phyloP scores from a whole-genome alignment of 164 flowering plant species.

The Piper betle region DNA sequence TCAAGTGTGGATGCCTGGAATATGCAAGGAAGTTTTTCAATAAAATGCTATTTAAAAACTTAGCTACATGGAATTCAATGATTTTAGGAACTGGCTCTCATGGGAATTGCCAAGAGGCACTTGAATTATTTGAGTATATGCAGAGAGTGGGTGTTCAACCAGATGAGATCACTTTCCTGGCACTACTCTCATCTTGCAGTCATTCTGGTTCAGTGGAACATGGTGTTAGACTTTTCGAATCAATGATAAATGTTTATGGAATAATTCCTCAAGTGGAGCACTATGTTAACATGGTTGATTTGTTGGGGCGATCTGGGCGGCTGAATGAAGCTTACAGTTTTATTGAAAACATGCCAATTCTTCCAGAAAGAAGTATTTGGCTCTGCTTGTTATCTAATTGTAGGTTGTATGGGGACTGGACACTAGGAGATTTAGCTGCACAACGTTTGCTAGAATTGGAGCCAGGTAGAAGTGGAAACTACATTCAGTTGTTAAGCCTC shows the following conservation, averaged over 20 bases:
- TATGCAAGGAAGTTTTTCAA: conserved; percentile 25
- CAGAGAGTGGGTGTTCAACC: conserved; percentile 20
- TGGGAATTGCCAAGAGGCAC: conserved; percentile 30
- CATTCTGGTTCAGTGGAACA: conserved; percentile 41
- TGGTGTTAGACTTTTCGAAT: conserved; percentile 29
- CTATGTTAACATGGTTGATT: conserved; percentile 40
- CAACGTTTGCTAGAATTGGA: conserved; percentile 24
- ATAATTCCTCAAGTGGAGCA: conserved; percentile 45
- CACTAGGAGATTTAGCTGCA: conserved; percentile 41
- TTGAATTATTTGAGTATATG: conserved; percentile 32
- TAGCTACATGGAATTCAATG: conserved; percentile 49
- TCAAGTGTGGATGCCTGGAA: conserved; percentile 38
- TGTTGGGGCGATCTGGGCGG: conserved; percentile 43
- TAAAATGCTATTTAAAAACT: conserved; percentile 19
- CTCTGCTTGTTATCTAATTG: conserved; percentile 34
- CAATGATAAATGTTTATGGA: conserved; percentile 27
- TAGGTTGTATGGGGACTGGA: conserved; percentile 23
- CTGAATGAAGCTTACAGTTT: conserved; percentile 39
- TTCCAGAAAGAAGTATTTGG: conserved; percentile 43
- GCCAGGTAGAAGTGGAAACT: conserved; percentile 30
- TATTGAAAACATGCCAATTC: conserved; percentile 30
- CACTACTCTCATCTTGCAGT: conserved; percentile 48
- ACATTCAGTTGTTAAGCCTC: conserved; percentile 29
- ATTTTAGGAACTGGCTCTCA: conserved; percentile 49
- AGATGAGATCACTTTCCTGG: conserved; percentile 40